Evolutionary conservation across 148 eudicot species (phyloP), one percentile per base, ranked within the genome.

Genomic region (Rhododendron kiyosumense): DNA sequence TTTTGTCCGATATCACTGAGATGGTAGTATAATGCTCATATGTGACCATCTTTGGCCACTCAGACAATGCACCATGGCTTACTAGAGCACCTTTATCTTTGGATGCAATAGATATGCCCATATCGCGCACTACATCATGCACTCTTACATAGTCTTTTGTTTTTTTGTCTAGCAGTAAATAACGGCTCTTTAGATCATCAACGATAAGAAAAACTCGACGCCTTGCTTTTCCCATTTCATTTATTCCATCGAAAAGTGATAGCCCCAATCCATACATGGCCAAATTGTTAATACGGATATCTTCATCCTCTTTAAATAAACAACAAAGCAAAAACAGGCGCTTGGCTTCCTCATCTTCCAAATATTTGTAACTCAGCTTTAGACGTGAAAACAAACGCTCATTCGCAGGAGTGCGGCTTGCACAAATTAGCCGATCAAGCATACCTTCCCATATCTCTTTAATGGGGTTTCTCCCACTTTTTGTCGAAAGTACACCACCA

Each of bases 71-170:
- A 26, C 87, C 88, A 63, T 85, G 84, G 74, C 86, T 91, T 92
- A 92, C 83, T 84, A 75, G 87, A 14, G 84, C 69, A 52, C 67
- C 85, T 52, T 87, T 84, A 57, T 85, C 82, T 74, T 83, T 77
- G 3, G 90, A 83, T n/a, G 89, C 90, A 14, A 52, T 52, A 54
- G 2, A 54, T 2, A 17, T 18, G 24, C 61, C 61, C 61, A 54
- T 54, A 17, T 91, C 90, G 7, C 92, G 89, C 12, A 89, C 89
- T 14, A 91, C 92, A 45, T 91, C 92, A 77, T 88, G 94, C 86
- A 92, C 78, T 84, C 85, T 91, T 15, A 91, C 87, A 71, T 84
- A 67, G 22, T 79, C 77, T 22, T 86, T 1, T 54, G 4, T 1
- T 82, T 81, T 75, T 5, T 7, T 41, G 7, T 41, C 43, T 41